These are phyloP conservation scores for Spathaspora gorwiae DNA, from an alignment of 805 yeast genomes.

Conservation along the genomic window DNA sequence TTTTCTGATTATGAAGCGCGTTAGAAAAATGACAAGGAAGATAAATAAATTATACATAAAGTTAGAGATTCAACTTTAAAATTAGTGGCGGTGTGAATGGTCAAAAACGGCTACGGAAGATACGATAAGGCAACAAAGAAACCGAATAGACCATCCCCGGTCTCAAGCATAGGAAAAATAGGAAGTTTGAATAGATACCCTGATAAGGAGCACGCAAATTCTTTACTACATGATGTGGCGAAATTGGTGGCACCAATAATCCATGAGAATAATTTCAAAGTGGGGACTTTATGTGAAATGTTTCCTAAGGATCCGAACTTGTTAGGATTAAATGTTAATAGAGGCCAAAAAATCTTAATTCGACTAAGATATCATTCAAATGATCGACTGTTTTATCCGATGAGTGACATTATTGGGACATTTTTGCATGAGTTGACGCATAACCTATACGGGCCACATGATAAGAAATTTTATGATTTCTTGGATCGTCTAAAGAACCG, in stretches of 20 bases:
- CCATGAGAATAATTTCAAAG: constrained; percentile 60
- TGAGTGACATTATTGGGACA: constrained; percentile 69
- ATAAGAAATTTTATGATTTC: constrained; percentile 59
- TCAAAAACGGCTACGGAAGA: constrained; percentile 6
- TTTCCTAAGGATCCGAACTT: constrained; percentile 63
- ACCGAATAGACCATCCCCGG: constrained; percentile 29
- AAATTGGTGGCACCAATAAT: constrained; percentile 73
- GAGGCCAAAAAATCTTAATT: constrained; percentile 67
- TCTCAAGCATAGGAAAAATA: constrained; percentile 29
- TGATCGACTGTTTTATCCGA: constrained; percentile 52
- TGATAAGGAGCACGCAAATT: constrained; percentile 37
- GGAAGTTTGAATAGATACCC: constrained; percentile 33
- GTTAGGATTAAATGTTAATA: constrained; percentile 78
- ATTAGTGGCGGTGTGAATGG: constrained; percentile 1
- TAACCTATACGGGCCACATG: constrained; percentile 76
- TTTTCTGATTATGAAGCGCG: not conserved
- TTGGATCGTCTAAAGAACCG: constrained; percentile 58
- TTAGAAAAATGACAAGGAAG: too few species aligned
- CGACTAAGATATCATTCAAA: constrained; percentile 61
- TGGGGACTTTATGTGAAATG: constrained; percentile 72
- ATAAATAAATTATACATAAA: not conserved
- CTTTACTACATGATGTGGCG: constrained; percentile 65
- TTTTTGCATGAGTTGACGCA: constrained; percentile 87
- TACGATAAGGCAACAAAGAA: constrained; percentile 1
- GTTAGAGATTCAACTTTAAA: not conserved